Conservation (phyloP, 352 stramenopile genomes). For the Pelagophyceae sp. region DNA sequence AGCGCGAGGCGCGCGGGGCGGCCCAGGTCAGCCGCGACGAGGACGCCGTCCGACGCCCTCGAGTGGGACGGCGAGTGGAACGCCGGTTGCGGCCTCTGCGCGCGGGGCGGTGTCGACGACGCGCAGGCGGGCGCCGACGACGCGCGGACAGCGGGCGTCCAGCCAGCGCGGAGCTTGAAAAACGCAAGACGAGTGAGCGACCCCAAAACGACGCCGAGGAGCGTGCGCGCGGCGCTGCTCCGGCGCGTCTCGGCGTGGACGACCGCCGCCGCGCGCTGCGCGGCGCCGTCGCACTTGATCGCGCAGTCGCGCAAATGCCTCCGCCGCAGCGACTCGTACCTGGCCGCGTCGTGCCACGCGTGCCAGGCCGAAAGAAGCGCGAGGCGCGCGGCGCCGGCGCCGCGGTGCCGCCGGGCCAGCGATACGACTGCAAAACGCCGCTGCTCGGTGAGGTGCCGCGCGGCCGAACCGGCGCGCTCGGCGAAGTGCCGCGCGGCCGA, state of each 20-base stretch:
- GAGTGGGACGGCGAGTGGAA: neutral
- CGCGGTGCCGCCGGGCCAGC: neutral
- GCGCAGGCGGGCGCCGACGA: neutral
- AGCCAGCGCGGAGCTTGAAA: neutral
- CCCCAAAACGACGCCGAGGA: neutral
- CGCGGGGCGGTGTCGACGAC: neutral
- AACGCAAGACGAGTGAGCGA: neutral
- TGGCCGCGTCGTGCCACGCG: neutral
- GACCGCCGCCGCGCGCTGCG: too few relatives aligned
- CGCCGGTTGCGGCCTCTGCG: neutral
- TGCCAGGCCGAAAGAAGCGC: neutral
- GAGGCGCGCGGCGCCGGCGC: neutral
- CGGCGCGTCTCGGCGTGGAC: neutral
- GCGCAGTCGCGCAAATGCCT: neutral
- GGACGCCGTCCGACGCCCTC: too few relatives aligned
- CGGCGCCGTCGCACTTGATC: neutral
- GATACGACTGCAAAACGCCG: neutral
- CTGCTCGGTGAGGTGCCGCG: neutral
- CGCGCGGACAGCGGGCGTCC: too few relatives aligned
- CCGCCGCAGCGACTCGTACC: neutral
- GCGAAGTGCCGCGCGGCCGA: too few relatives aligned
- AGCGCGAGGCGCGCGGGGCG: neutral
- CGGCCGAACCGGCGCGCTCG: neutral
- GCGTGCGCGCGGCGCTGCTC: neutral
- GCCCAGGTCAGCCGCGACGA: too few relatives aligned